Evolutionary conservation across 108 stramenopile genomes (phyloP), one percentile per base, ranked within the genome.

Genomic region (Fragilariopsis cylindrus): DNA sequence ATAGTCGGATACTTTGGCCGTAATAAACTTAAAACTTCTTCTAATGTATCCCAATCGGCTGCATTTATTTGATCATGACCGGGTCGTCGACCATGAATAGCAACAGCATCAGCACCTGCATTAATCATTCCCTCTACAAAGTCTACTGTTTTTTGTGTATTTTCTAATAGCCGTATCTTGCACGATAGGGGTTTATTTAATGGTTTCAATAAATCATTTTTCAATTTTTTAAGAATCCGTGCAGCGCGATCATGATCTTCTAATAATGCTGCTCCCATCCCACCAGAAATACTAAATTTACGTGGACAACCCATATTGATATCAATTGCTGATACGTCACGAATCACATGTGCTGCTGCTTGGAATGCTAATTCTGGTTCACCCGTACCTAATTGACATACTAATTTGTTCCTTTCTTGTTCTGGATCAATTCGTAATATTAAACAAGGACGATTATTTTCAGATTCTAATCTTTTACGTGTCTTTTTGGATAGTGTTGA

Each of bases 231-330:
- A 11, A 91, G 65, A 47, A 96, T 90, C 41, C 80, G 75, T 57
- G 87, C 88, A 3, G 93, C 93, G 52, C 94, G 73, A 48, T 83
- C 79, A 6, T 83, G 73, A 78, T 96, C 95, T 18, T 68, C 71
- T 18, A 99, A 78, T 0, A 99, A 76, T 3, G 98, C 97, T 13
- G 89, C 83, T 60, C 98, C 98, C 98, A 99, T 98, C 19, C 97
- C 97, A 3, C 94, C 95, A 63, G 81, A 77, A 7, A 97, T 86
- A 58, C 85, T 88, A 79, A 99, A 99, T 74, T 96, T 94, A 75
- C 93, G 98, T 15, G 98, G 98, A 86, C 98, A 99, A 4, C 98
- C 98, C 97, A 98, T 98, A 70, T 99, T 99, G 57, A 99, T 72
- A 82, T 98, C 98, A 40, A 99, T 83, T 21, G 94, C 97, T 44